phyloP scores from a whole-genome alignment of 176 grass and related monocot species.

The Metroxylon sagu region DNA sequence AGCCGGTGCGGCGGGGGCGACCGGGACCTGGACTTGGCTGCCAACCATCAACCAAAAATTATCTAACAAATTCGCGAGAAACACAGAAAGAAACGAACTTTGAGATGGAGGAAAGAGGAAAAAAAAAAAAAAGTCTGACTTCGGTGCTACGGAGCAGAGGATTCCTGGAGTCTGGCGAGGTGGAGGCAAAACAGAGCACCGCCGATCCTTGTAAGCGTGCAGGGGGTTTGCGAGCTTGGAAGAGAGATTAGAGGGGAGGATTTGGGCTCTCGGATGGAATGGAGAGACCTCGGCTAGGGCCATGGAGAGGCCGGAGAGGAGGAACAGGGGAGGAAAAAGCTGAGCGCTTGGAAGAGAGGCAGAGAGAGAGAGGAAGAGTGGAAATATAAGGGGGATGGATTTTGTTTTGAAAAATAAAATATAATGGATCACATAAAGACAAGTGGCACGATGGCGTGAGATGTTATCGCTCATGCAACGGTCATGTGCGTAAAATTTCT shows the following conservation, averaged over 20 bases:
- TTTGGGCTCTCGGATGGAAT: constrained; percentile 5
- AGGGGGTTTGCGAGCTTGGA: constrained; percentile 10
- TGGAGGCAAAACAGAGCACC: constrained; percentile 2
- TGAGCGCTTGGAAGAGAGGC: neutral
- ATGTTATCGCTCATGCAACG: no score
- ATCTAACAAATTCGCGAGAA: neutral
- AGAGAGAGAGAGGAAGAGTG: neutral
- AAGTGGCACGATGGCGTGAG: constrained; percentile 20
- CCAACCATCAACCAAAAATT: neutral
- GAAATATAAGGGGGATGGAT: constrained; percentile 13
- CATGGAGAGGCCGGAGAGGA: constrained; percentile 17
- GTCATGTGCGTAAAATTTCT: no score
- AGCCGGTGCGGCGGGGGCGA: neutral
- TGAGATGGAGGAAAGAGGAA: neutral
- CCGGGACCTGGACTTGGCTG: constrained; percentile 36
- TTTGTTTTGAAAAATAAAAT: constrained; percentile 4
- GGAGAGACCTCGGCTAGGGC: constrained; percentile 25
- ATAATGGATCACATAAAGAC: constrained; percentile 10
- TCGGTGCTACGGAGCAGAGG: constrained; percentile 50
- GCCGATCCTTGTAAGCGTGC: constrained; percentile 1
- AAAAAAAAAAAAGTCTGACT: neutral
- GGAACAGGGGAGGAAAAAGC: neutral
- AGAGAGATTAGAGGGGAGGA: constrained; percentile 12
- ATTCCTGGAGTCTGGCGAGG: constrained; percentile 21
- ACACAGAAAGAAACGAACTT: neutral